Evolutionary conservation across 164 flowering plant genomes (phyloP), one percentile per base, ranked within the genome.

Genomic region (Buxus sempervirens): DNA sequence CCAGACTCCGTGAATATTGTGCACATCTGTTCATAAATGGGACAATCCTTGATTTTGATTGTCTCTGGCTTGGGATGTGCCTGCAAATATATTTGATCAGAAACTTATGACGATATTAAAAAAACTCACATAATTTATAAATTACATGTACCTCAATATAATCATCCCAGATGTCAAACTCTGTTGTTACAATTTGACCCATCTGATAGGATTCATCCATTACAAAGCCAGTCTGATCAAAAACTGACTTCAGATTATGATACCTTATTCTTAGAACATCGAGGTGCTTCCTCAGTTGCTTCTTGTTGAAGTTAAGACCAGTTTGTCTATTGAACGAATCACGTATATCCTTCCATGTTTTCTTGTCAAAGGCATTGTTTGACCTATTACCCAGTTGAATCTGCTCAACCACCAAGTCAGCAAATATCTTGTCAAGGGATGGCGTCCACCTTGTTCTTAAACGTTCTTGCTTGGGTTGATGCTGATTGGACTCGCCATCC

Each of bases 11-110:
- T 71, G 72, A 90, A 90, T 60, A 87, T 87, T 61, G 77, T 66
- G 77, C 96, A 84, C n/a, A 90, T 78, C 76, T 90, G 96, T 36
- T 83, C 86, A 65, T 82, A 87, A 49, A 87, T 85, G 49, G 96
- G 89, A 49, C 84, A 84, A 24, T 85, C 88, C 82, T 84, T 87
- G 56, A 72, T 73, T 81, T 79, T 87, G 53, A 66, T 62, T 19
- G 80, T 56, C 48, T 86, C 95, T 51, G 79, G 75, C 76, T 75
- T 73, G 0, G 87, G 70, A 26, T 77, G 85, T 65, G 74, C 82
- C 90, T 85, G 76, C 42, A 67, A 45, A 20, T 21, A 42, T n/a
- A 70, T 64, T 5, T 24, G 36, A 2, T 53, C 38, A 63, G 45
- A 7, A 61, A 69, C n/a, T 36, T 55, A 62, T 9, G 23, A 49